These are phyloP conservation scores for Clonostachys sp. DNA, from an alignment of 2,329 filamentous ascomycete species.

Conservation along the genomic window DNA sequence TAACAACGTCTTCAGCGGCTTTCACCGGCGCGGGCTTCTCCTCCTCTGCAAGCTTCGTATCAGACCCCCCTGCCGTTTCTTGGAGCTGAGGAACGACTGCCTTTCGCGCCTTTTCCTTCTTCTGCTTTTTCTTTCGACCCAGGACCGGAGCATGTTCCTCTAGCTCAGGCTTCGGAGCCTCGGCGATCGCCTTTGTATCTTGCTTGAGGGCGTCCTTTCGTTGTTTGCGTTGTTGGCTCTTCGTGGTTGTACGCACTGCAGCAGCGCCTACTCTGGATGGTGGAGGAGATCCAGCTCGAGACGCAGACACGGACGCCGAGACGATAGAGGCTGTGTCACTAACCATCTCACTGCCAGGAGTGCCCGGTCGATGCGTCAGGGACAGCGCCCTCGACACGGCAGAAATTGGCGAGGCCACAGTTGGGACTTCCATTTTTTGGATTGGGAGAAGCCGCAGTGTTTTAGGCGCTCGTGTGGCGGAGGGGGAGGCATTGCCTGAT, in stretches of 20 bases:
- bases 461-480: conserved; percentile 50
- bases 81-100: conserved; percentile 1
- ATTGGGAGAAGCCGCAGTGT: conserved; percentile 68
- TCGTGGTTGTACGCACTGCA: conserved; percentile 65
- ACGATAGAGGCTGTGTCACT: conserved; percentile 75
- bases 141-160: conserved; percentile 67
- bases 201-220: conserved; percentile 64
- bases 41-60: conserved; percentile 3
- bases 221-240: conserved; percentile 75
- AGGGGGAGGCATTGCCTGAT: conserved; percentile 36
- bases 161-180: conserved; percentile 44
- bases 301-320: conserved; percentile 63
- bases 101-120: conserved; percentile 58
- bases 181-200: conserved; percentile 50
- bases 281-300: conserved; percentile 69
- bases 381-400: conserved; percentile 20
- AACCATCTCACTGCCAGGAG: conserved; percentile 67
- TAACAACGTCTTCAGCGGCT: neutral
- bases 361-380: conserved; percentile 53
- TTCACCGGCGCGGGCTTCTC: neutral
- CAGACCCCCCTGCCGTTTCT: conserved; percentile 1
- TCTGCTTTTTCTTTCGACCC: conserved; percentile 80
- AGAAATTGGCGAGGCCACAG: conserved; percentile 24
- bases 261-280: conserved; percentile 62
- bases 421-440: conserved; percentile 54